phyloP scores from a whole-genome alignment of 805 yeast genomes.

The Metschnikowia amazonensis region DNA sequence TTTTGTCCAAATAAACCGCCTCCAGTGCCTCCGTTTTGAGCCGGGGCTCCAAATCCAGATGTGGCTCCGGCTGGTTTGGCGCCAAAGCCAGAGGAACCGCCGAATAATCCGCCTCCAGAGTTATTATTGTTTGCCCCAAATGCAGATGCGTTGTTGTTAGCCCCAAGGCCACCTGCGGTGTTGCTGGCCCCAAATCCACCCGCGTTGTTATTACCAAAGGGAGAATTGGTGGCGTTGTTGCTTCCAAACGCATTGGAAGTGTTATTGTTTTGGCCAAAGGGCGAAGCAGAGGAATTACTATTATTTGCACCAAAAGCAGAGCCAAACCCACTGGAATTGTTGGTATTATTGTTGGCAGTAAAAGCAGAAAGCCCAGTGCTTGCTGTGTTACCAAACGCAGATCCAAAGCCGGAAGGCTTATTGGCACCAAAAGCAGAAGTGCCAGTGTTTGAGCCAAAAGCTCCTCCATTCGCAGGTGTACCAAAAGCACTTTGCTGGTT shows the following conservation, averaged over 20 bases:
- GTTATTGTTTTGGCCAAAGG: slow-evolving; percentile 15
- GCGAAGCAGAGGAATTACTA: slow-evolving; percentile 9
- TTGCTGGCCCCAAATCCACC: slow-evolving; percentile 13
- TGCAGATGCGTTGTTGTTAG: slow-evolving; percentile 11
- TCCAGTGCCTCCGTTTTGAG: slow-evolving; percentile 15
- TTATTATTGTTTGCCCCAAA: slow-evolving; percentile 12
- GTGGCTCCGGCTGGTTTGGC: slow-evolving; percentile 17
- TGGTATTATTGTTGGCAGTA: slow-evolving; percentile 25
- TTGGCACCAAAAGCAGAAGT: slow-evolving; percentile 15
- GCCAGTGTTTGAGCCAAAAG: slow-evolving; percentile 10
- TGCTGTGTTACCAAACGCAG: slow-evolving; percentile 24
- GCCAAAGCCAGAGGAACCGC: slow-evolving; percentile 27
- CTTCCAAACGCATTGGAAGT: slow-evolving; percentile 29
- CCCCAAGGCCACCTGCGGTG: slow-evolving; percentile 14
- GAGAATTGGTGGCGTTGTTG: slow-evolving; percentile 19
- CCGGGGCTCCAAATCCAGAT: slow-evolving; percentile 8
- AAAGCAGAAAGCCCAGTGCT: slow-evolving; percentile 19
- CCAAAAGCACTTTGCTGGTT: slow-evolving; percentile 6
- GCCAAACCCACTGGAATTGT: slow-evolving; percentile 19
- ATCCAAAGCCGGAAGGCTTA: slow-evolving; percentile 25
- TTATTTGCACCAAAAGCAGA: slow-evolving; percentile 14
- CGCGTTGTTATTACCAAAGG: slow-evolving; percentile 11
- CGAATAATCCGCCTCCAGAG: slow-evolving; percentile 28
- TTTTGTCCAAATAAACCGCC: slow-evolving; percentile 14
- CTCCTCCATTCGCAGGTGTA: slow-evolving; percentile 5